These are phyloP conservation scores for Capillidium heterosporum DNA, from an alignment of 371 early-diverging fungal species.

Conservation along the genomic window DNA sequence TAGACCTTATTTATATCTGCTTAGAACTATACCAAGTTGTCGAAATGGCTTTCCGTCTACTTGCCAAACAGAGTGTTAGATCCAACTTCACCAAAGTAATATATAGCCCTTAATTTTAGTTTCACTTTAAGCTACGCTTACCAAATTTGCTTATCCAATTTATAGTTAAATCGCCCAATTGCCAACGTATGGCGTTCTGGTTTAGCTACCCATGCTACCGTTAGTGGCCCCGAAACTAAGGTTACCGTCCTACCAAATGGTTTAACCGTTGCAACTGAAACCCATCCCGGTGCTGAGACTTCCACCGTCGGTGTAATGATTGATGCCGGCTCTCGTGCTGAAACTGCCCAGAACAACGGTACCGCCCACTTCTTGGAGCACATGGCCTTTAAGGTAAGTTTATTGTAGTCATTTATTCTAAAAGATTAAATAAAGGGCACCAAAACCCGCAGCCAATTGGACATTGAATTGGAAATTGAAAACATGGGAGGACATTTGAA, in stretches of 20 bases:
- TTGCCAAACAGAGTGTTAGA: not conserved
- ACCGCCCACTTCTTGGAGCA: slow-evolving; percentile 96
- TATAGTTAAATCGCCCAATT: not conserved
- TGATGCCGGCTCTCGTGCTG: slow-evolving; percentile 89
- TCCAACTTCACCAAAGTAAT: not conserved
- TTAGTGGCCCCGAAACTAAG: not conserved
- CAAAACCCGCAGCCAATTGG: slow-evolving; percentile 55
- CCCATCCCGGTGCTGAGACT: slow-evolving; percentile 77
- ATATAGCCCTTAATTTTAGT: not conserved
- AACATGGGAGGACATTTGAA: slow-evolving; percentile 95
- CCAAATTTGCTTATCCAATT: not conserved
- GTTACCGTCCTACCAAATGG: slow-evolving; percentile 80
- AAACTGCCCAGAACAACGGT: slow-evolving; percentile 78
- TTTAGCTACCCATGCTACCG: not conserved
- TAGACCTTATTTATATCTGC: too few relatives aligned
- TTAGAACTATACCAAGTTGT: too few relatives aligned
- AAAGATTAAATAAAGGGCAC: slow-evolving; percentile 50
- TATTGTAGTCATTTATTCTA: not conserved
- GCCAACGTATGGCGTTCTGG: not conserved
- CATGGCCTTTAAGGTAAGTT: slow-evolving; percentile 89
- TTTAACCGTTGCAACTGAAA: slow-evolving; percentile 87
- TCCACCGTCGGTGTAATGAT: slow-evolving; percentile 98
- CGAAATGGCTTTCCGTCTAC: slow-evolving; percentile 4
- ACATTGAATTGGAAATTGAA: slow-evolving; percentile 86
- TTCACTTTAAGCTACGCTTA: not conserved